These are phyloP conservation scores for Debaryomyces psychrophilus DNA, from an alignment of 1,139 yeast genomes.

Conservation along the genomic window DNA sequence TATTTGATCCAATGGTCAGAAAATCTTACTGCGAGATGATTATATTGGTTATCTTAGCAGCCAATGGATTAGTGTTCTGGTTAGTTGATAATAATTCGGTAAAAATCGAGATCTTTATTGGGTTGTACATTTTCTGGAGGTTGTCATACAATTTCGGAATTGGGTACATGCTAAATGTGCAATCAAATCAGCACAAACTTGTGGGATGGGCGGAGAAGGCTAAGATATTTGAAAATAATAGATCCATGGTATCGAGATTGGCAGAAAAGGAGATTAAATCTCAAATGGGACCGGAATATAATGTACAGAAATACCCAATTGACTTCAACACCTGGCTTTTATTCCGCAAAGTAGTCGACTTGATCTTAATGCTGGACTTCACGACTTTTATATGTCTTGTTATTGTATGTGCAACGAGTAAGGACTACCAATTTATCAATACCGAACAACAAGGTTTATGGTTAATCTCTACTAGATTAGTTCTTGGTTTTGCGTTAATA, in stretches of 20 bases:
- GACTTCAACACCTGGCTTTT: slow-evolving; percentile 86
- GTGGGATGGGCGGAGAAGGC: slow-evolving; percentile 57
- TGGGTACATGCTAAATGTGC: slow-evolving; percentile 69
- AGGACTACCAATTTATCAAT: slow-evolving; percentile 44
- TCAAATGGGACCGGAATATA: slow-evolving; percentile 62
- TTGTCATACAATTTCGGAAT: slow-evolving; percentile 78
- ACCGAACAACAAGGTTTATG: slow-evolving; percentile 32
- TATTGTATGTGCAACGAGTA: slow-evolving; percentile 53
- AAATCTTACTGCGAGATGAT: slow-evolving; percentile 69
- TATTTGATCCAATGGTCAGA: slow-evolving; percentile 74
- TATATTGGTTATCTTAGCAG: slow-evolving; percentile 55
- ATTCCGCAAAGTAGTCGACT: slow-evolving; percentile 78
- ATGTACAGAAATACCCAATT: slow-evolving; percentile 57
- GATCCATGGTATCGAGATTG: slow-evolving; percentile 42
- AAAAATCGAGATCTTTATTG: slow-evolving; percentile 51
- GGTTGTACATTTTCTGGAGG: slow-evolving; percentile 75
- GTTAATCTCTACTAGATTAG: slow-evolving; percentile 41
- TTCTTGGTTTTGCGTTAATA: slow-evolving; percentile 53
- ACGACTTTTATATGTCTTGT: slow-evolving; percentile 75
- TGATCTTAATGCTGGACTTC: slow-evolving; percentile 85
- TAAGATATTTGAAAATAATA: slow-evolving; percentile 48
- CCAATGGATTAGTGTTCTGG: slow-evolving; percentile 56
- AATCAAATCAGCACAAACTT: slow-evolving; percentile 60
- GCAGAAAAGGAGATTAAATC: slow-evolving; percentile 50
- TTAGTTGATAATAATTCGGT: slow-evolving; percentile 29